Percentiles rank a stretch among this genome's conserved stretches.
Evolutionary conservation across 2,329 filamentous ascomycete species (phyloP).

Genomic region (Xylariaceae sp.): DNA sequence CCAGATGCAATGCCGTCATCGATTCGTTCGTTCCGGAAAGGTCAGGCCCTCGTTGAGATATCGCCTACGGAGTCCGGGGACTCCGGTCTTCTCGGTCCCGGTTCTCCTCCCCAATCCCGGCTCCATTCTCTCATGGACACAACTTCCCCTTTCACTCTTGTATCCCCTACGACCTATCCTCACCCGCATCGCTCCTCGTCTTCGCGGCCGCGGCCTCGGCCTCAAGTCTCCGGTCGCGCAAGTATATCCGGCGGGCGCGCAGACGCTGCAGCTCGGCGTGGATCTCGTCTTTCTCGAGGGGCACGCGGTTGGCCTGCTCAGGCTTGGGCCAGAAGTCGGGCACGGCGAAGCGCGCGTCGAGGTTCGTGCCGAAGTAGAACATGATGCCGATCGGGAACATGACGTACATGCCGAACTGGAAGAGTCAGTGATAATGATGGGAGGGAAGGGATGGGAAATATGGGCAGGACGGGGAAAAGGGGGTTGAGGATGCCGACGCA

Average conservation of each 20-base stretch:
- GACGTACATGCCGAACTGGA: slow-evolving; percentile 94
- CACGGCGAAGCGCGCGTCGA: slow-evolving; percentile 84
- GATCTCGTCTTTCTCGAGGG: slow-evolving; percentile 76
- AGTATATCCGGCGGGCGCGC: slow-evolving; percentile 61
- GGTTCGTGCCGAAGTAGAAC: slow-evolving; percentile 99
- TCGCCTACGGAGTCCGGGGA: neutral
- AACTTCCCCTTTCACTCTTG: neutral
- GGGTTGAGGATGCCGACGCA: slow-evolving; percentile 35
- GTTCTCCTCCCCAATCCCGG: neutral
- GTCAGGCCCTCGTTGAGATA: too few species aligned
- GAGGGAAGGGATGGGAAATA: neutral
- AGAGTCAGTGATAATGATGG: neutral
- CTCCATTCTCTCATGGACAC: neutral
- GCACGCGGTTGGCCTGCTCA: slow-evolving; percentile 70
- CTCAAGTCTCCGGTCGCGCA: slow-evolving; percentile 60
- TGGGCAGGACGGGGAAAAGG: neutral
- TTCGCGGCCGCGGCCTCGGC: slow-evolving; percentile 28
- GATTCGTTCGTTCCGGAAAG: slow-evolving; percentile 1
- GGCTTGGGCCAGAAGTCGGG: slow-evolving; percentile 89
- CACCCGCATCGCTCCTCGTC: neutral
- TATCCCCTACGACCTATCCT: neutral
- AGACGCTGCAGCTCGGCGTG: slow-evolving; percentile 71
- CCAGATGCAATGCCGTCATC: neutral
- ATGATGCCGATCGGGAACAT: slow-evolving; percentile 98
- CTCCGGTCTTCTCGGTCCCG: neutral